Evolutionary conservation across 345 rosid species (phyloP).

Genomic region (Pugionium dolabratum): DNA sequence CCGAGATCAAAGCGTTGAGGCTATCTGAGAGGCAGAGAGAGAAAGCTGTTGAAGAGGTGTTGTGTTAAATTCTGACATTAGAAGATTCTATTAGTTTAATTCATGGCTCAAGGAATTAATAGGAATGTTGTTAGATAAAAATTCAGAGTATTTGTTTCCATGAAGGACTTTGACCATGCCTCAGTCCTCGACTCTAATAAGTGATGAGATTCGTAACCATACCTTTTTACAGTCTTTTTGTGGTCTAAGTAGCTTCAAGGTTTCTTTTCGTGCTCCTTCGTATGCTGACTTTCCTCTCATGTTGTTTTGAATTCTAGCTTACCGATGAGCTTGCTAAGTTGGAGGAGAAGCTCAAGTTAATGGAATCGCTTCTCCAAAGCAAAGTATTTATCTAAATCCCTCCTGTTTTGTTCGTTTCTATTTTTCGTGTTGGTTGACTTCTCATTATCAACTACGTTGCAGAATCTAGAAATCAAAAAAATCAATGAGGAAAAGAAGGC

Average conservation of each 20-base stretch:
- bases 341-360: conserved; percentile 80
- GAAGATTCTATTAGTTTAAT: too few relatives aligned
- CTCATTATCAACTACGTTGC: conserved; percentile 24
- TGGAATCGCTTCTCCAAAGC: conserved; percentile 82
- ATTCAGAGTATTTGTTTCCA: neutral
- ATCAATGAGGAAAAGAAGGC: too few relatives aligned
- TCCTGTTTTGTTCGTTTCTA: neutral
- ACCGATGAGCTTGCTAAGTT: conserved; percentile 92
- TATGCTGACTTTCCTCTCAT: conserved; percentile 3
- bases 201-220: neutral
- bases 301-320: conserved; percentile 49
- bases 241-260: neutral
- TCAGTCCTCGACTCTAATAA: neutral
- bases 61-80: too few relatives aligned
- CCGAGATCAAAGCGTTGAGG: conserved; percentile 89
- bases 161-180: neutral
- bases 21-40: conserved; percentile 82
- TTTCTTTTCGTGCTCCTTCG: neutral
- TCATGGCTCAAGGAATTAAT: too few relatives aligned
- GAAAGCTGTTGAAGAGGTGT: conserved; percentile 96
- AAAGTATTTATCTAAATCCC: conserved; percentile 47
- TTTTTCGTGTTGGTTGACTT: neutral
- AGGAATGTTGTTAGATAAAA: neutral
- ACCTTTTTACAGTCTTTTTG: too few relatives aligned
- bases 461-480: conserved; percentile 97